Conservation (phyloP, 2,329 filamentous ascomycete species). For the Aspergillus melleus region DNA sequence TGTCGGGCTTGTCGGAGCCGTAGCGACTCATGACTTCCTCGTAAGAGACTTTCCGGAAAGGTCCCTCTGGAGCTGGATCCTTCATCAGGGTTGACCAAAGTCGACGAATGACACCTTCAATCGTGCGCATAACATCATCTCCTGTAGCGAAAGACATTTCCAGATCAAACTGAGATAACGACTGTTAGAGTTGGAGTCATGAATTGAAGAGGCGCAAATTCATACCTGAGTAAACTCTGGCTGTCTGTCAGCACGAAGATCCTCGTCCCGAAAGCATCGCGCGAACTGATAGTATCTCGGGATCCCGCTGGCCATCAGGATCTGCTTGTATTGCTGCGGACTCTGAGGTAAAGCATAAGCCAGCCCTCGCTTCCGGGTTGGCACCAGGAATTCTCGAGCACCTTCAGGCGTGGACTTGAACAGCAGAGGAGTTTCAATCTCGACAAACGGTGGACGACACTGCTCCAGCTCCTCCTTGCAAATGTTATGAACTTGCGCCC, state of each 20-base stretch:
- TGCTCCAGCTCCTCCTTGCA: slow-evolving; percentile 57
- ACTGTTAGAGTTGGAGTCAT: neutral
- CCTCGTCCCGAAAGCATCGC: slow-evolving; percentile 92
- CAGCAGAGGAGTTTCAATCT: slow-evolving; percentile 88
- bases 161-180: slow-evolving; percentile 68
- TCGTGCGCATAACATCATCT: slow-evolving; percentile 64
- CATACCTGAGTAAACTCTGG: slow-evolving; percentile 90
- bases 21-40: slow-evolving; percentile 74
- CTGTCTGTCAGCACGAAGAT: slow-evolving; percentile 85
- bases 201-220: neutral
- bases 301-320: slow-evolving; percentile 89
- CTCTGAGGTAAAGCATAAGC: slow-evolving; percentile 95
- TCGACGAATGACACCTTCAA: slow-evolving; percentile 53
- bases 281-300: slow-evolving; percentile 88
- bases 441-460: slow-evolving; percentile 59
- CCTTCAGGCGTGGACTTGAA: slow-evolving; percentile 99
- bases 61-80: slow-evolving; percentile 41
- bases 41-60: slow-evolving; percentile 68
- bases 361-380: slow-evolving; percentile 71
- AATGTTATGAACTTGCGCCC: slow-evolving; percentile 60
- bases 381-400: slow-evolving; percentile 90
- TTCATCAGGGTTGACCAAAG: slow-evolving; percentile 56
- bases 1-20: slow-evolving; percentile 90
- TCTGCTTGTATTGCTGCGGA: slow-evolving; percentile 97
- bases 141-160: slow-evolving; percentile 86